Conservation (phyloP, 345 rosid species). For the Aquilaria yunnanensis region DNA sequence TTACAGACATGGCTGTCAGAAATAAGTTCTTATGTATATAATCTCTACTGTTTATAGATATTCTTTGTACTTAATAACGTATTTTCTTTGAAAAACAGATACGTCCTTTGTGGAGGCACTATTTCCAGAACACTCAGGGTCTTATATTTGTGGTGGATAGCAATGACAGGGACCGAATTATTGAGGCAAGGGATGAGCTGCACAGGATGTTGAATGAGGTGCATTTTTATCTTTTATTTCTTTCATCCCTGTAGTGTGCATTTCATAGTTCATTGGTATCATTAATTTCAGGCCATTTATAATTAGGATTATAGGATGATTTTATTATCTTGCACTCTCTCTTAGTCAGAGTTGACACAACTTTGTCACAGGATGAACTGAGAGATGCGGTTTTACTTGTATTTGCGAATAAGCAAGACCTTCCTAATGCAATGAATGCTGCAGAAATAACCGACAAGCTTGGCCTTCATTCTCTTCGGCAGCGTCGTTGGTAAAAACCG, state of each 20-base stretch:
- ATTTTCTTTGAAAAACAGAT: conserved; percentile 34
- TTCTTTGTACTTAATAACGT: background rate
- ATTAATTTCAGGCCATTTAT: no score
- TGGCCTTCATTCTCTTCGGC: conserved; percentile 89
- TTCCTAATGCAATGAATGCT: conserved; percentile 95
- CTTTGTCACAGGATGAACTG: conserved; percentile 55
- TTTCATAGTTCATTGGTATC: no score
- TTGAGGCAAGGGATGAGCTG: conserved; percentile 70
- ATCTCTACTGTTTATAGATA: background rate
- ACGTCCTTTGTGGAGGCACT: conserved; percentile 81
- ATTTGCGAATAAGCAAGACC: conserved; percentile 92
- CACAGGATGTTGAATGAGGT: conserved; percentile 77
- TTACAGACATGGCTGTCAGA: background rate
- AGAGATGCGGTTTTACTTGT: conserved; percentile 88
- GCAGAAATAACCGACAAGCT: conserved; percentile 95
- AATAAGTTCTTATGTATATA: background rate
- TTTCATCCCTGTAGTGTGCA: no score
- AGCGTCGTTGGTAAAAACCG: conserved; percentile 70
- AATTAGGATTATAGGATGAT: no score
- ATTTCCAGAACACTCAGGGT: conserved; percentile 79
- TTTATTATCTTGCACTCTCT: background rate
- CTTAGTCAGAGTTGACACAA: background rate
- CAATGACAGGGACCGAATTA: conserved; percentile 73
- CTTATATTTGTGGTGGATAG: conserved; percentile 72
- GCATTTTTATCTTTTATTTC: background rate